Conservation (phyloP, 1,139 yeast genomes). For the Pichiaceae sp. region DNA sequence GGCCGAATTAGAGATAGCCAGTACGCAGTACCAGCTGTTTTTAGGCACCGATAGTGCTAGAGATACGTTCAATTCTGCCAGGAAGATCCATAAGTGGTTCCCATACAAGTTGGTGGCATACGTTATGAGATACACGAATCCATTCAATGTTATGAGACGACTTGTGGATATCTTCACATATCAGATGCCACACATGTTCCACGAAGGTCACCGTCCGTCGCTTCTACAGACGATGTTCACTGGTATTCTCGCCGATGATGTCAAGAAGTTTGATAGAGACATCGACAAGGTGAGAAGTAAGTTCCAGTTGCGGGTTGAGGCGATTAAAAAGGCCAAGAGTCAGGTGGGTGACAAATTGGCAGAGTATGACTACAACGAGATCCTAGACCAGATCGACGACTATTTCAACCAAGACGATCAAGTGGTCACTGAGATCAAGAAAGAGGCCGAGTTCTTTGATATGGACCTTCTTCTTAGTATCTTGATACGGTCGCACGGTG, state of each 20-base stretch:
- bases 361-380: constrained; percentile 2
- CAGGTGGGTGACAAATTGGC: background rate
- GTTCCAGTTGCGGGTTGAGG: constrained; percentile 2
- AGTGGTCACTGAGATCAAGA: constrained; percentile 25
- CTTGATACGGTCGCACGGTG: constrained; percentile 14
- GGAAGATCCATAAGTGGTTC: constrained; percentile 60
- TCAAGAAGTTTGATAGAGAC: constrained; percentile 54
- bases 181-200: constrained; percentile 51
- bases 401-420: constrained; percentile 24
- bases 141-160: constrained; percentile 72
- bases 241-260: constrained; percentile 70
- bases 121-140: constrained; percentile 73
- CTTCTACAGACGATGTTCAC: constrained; percentile 66
- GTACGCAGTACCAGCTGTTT: constrained; percentile 71
- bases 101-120: constrained; percentile 74
- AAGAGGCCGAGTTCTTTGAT: constrained; percentile 26
- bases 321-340: background rate
- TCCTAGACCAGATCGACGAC: constrained; percentile 19
- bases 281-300: constrained; percentile 31
- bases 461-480: constrained; percentile 28
- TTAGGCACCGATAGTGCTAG: constrained; percentile 74
- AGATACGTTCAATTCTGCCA: constrained; percentile 62
- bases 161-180: constrained; percentile 73
- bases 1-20: constrained; percentile 75
- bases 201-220: constrained; percentile 34